Percentiles rank a stretch among this genome's conserved stretches.
Evolutionary conservation across 108 stramenopile genomes (phyloP).

Genomic region (Cyclotella distinguenda): DNA sequence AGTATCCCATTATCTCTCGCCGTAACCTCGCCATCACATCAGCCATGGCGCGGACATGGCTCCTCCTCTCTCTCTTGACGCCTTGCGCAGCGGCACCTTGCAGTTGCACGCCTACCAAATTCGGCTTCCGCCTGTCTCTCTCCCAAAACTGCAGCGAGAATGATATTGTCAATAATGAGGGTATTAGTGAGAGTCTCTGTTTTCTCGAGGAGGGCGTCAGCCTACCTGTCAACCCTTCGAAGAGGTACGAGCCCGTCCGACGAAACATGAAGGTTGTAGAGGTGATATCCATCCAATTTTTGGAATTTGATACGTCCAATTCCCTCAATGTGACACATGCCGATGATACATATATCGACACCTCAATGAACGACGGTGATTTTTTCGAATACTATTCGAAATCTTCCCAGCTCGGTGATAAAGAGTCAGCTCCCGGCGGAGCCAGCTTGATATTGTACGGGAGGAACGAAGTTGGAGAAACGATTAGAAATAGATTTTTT

Average conservation of each 20-base stretch:
- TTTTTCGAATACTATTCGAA: slow-evolving; percentile 6
- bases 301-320: slow-evolving; percentile 14
- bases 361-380: slow-evolving; percentile 10
- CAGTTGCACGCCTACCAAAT: slow-evolving; percentile 9
- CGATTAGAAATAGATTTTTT: slow-evolving; percentile 44
- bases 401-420: not conserved
- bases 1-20: too few relatives aligned
- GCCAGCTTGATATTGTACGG: slow-evolving; percentile 41
- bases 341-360: slow-evolving; percentile 1
- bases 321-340: slow-evolving; percentile 10
- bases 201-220: slow-evolving; percentile 3
- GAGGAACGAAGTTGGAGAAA: slow-evolving; percentile 14
- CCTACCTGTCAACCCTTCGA: too few relatives aligned
- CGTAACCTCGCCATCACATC: too few relatives aligned
- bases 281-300: slow-evolving; percentile 19
- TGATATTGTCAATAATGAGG: slow-evolving; percentile 7
- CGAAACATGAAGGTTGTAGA: too few relatives aligned
- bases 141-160: slow-evolving; percentile 7
- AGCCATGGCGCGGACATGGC: too few relatives aligned
- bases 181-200: slow-evolving; percentile 6
- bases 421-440: slow-evolving; percentile 23
- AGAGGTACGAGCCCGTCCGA: too few relatives aligned
- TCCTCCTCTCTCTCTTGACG: not conserved
- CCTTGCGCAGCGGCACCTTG: not conserved
- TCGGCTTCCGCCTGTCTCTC: not conserved